A percentile compares a stretch with the other conserved stretches of the same genome.
Evolutionary conservation across 768 basidiomycete species (phyloP).

Genomic region (Boletellus ananiceps): DNA sequence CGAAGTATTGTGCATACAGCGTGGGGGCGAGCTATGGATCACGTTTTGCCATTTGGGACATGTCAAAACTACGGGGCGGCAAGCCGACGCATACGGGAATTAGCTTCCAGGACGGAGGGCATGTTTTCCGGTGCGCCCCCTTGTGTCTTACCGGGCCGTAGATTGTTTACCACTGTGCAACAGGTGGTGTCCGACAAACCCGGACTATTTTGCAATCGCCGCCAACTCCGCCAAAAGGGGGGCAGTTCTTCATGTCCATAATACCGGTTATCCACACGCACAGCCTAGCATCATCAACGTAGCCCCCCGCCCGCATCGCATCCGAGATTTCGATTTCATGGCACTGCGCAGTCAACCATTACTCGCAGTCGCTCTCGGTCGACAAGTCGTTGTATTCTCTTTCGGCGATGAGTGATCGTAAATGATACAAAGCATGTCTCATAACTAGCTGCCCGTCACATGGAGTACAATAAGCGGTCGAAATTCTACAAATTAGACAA

Average conservation of each 20-base stretch:
- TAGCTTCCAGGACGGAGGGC: slow-evolving; percentile 63
- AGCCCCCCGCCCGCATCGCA: slow-evolving; percentile 56
- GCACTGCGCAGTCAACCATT: slow-evolving; percentile 54
- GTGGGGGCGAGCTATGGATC: slow-evolving; percentile 72
- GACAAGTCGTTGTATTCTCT: slow-evolving; percentile 53
- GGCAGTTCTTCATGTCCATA: slow-evolving; percentile 67
- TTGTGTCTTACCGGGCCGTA: background rate
- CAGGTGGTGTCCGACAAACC: slow-evolving; percentile 76
- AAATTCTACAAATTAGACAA: slow-evolving; percentile 4
- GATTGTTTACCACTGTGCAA: slow-evolving; percentile 1
- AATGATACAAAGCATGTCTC: slow-evolving; percentile 18
- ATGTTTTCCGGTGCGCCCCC: slow-evolving; percentile 55
- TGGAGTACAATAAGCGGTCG: slow-evolving; percentile 2
- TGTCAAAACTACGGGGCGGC: slow-evolving; percentile 66
- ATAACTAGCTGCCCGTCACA: slow-evolving; percentile 15
- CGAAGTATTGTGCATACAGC: slow-evolving; percentile 33
- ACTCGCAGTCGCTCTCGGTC: slow-evolving; percentile 64
- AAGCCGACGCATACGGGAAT: slow-evolving; percentile 60
- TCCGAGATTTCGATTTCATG: slow-evolving; percentile 78
- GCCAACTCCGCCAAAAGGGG: slow-evolving; percentile 54
- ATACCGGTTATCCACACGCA: slow-evolving; percentile 57
- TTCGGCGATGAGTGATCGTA: slow-evolving; percentile 50
- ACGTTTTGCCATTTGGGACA: slow-evolving; percentile 75
- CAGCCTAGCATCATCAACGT: slow-evolving; percentile 58
- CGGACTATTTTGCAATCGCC: slow-evolving; percentile 76